These are phyloP conservation scores for Exophiala sideris DNA, from an alignment of 2,329 filamentous ascomycete species.

Conservation along the genomic window DNA sequence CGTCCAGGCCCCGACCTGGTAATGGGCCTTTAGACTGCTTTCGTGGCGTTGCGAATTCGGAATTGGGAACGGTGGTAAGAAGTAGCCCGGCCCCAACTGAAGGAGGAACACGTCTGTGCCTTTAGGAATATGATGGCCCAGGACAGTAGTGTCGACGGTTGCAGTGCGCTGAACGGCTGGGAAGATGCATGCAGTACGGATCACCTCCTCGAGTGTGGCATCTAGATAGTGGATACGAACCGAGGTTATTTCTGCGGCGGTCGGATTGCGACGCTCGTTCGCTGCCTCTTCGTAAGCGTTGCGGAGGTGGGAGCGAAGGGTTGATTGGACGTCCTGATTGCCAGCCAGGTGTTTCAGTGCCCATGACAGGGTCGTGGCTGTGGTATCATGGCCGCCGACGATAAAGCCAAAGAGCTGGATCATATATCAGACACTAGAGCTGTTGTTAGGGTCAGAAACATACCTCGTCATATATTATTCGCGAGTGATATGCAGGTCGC, in stretches of 20 bases:
- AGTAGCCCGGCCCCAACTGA: conserved; percentile 20
- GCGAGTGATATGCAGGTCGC: conserved; percentile 27
- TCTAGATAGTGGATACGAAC: conserved; percentile 40
- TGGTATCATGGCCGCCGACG: conserved; percentile 48
- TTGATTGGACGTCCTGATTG: conserved; percentile 35
- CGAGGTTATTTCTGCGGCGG: conserved; percentile 33
- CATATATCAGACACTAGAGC: conserved; percentile 8
- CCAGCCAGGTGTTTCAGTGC: conserved; percentile 39
- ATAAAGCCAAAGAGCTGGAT: conserved; percentile 35
- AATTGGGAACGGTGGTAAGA: conserved; percentile 24
- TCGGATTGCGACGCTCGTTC: conserved; percentile 28
- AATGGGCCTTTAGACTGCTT: conserved; percentile 30
- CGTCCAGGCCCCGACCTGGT: conserved; percentile 27
- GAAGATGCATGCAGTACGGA: conserved; percentile 36
- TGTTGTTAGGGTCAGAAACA: conserved; percentile 26
- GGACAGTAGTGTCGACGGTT: conserved; percentile 38
- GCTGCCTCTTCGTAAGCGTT: conserved; percentile 28
- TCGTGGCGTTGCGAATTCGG: conserved; percentile 32
- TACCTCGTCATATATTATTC: conserved; percentile 31
- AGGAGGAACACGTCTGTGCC: conserved; percentile 37
- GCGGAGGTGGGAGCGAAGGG: conserved; percentile 34
- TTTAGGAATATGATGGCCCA: conserved; percentile 42
- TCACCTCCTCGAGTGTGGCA: conserved; percentile 47
- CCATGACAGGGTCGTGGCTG: conserved; percentile 42
- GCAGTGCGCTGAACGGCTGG: conserved; percentile 32